These are phyloP conservation scores for Carex kokanica DNA, from an alignment of 176 grass and related monocot species.

Conservation along the genomic window DNA sequence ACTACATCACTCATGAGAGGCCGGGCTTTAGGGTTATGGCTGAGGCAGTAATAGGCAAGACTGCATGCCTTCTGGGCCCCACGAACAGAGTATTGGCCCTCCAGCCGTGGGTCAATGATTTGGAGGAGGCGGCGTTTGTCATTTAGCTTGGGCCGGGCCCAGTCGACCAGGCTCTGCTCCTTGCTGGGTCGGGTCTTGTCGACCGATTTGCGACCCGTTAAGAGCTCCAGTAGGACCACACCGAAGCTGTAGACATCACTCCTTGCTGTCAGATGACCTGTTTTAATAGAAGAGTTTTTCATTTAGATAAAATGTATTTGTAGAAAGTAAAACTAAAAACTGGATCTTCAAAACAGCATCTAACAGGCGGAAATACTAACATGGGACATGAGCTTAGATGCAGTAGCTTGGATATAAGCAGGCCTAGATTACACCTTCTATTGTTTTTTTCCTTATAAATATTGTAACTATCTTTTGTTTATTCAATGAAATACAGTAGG, in stretches of 20 bases:
- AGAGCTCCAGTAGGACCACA: slow-evolving; percentile 83
- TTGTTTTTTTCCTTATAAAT: too few species aligned
- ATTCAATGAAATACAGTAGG: too few species aligned
- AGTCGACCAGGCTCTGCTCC: slow-evolving; percentile 91
- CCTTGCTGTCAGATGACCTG: slow-evolving; percentile 95
- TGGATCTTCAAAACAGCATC: too few species aligned
- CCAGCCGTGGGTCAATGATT: slow-evolving; percentile 68
- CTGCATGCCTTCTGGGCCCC: slow-evolving; percentile 91
- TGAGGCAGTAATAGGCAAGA: slow-evolving; percentile 94
- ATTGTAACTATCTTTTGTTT: too few species aligned
- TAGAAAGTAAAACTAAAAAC: not conserved
- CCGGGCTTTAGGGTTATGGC: slow-evolving; percentile 86
- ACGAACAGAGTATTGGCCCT: slow-evolving; percentile 67
- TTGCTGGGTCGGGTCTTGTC: slow-evolving; percentile 90
- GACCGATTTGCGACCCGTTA: slow-evolving; percentile 81
- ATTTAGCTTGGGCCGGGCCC: slow-evolving; percentile 81
- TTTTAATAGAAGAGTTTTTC: not conserved
- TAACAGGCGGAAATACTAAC: too few species aligned
- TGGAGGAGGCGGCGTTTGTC: slow-evolving; percentile 90
- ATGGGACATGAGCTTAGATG: too few species aligned
- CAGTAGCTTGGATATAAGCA: too few species aligned
- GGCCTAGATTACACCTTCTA: too few species aligned
- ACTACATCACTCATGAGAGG: slow-evolving; percentile 94
- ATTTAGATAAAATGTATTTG: not conserved
- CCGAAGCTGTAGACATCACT: slow-evolving; percentile 97